Percentiles rank a stretch among this genome's conserved stretches.
phyloP scores from a whole-genome alignment of 176 grass and related monocot species.

The Cenchrus purpureus region DNA sequence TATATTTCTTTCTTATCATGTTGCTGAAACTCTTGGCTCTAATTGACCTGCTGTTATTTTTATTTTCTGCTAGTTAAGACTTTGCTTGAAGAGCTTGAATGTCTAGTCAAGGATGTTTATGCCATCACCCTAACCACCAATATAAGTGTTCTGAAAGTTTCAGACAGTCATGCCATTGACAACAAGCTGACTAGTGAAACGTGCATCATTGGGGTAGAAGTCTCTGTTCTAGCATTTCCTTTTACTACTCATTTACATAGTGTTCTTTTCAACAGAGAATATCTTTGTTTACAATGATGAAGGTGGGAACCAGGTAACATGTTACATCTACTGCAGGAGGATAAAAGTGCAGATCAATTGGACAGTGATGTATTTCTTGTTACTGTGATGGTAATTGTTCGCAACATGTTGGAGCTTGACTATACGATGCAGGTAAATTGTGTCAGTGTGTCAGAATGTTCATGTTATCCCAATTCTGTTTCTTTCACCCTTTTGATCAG shows the following conservation, averaged over 20 bases:
- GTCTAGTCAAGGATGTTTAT: constrained; percentile 49
- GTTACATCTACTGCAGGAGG: constrained; percentile 45
- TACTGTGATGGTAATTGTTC: constrained; percentile 47
- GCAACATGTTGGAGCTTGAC: constrained; percentile 75
- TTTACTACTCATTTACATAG: not conserved
- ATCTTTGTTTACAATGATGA: not conserved
- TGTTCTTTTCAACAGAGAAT: not conserved
- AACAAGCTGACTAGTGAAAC: not conserved
- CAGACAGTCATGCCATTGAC: not conserved
- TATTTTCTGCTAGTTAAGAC: constrained; percentile 43
- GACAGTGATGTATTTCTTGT: constrained; percentile 34
- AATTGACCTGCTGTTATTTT: constrained; percentile 11
- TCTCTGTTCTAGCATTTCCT: not conserved
- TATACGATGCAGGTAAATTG: constrained; percentile 64
- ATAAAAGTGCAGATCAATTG: constrained; percentile 30
- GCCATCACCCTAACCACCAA: constrained; percentile 23
- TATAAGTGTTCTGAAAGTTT: constrained; percentile 10
- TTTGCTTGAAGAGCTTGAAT: constrained; percentile 56
- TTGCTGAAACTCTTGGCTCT: not conserved
- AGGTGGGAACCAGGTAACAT: not conserved
- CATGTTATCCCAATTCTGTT: not conserved
- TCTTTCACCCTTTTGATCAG: constrained; percentile 19
- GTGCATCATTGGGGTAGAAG: constrained; percentile 7
- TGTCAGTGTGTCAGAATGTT: not conserved
- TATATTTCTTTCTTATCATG: not conserved